Base-by-base conservation (phyloP, 169 alveolate species). In the Fabrea salina region DNA sequence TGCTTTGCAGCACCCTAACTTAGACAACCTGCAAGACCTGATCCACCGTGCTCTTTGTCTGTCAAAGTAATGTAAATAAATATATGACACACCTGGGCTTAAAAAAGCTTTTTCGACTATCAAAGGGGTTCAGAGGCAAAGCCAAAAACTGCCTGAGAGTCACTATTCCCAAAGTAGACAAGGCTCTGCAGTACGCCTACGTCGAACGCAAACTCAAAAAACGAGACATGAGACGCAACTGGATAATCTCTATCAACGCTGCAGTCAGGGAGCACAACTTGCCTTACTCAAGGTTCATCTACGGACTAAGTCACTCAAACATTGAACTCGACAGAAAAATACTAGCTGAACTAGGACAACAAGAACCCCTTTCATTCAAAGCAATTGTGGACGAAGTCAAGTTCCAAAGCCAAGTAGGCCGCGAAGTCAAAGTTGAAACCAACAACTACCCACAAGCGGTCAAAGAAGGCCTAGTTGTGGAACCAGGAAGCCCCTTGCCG, bases 331-430 rank as follows among this genome's bases (percentile, higher is more conserved):
- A 91, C 67, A 64, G 95, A 47, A 91, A 91, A 82, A 82, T 88
- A 7, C 75, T 88, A 11, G 58, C 93, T 47, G 86, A 86, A 40
- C 51, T 91, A 5, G 91, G 91, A 13, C 64, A 49, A 8, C 78
- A 83, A 44, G 95, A 88, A 50, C 95, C 95, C 16, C 84, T 44
- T 40, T 80, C 90, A 4, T 91, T 88, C 77, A 87, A 88, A 71
- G 83, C 93, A 11, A 80, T 86, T 6, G 74, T 86, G 13, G 95
- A 91, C 33, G 92, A 88, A 75, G 86, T 88, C 2, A 78, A 83
- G 47, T 47, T 79, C 19, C 57, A 89, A 77, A 58, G 58, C 32
- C 70, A 79, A 40, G 33, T 88, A 11, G 19, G 85, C 47, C 50
- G 41, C 43, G 82, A 57, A 81, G 79, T 56, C 47, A 54, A 47